phyloP scores from a whole-genome alignment of 1,139 yeast genomes.

The Candida sanyaensis region DNA sequence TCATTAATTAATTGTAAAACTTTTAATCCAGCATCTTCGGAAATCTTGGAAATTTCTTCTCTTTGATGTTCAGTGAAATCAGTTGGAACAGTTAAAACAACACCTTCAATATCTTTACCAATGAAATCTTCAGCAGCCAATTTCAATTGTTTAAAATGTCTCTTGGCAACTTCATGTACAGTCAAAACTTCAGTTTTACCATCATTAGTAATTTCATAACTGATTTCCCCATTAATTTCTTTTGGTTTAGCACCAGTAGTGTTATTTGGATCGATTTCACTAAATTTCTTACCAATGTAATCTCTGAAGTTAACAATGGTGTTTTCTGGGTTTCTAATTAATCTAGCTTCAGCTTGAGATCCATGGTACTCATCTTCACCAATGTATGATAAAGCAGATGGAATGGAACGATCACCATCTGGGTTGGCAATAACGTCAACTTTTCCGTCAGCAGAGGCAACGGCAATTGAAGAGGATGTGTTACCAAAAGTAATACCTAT shows the following conservation, averaged over 20 bases:
- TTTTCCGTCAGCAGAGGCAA: constrained; percentile 82
- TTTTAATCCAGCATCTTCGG: constrained; percentile 72
- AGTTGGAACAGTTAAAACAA: constrained; percentile 89
- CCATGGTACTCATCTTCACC: constrained; percentile 98
- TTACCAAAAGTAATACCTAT: constrained; percentile 97
- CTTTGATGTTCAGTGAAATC: constrained; percentile 79
- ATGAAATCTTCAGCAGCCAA: constrained; percentile 91
- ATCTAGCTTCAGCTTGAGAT: constrained; percentile 90
- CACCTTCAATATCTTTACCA: constrained; percentile 80
- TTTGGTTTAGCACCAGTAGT: constrained; percentile 73
- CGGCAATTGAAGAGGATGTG: constrained; percentile 93
- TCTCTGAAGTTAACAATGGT: constrained; percentile 94
- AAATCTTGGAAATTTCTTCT: constrained; percentile 59
- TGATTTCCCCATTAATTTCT: constrained; percentile 63
- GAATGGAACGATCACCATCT: constrained; percentile 97
- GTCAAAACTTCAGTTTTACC: constrained; percentile 51
- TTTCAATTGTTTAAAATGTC: constrained; percentile 83
- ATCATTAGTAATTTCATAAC: constrained; percentile 59
- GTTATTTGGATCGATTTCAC: constrained; percentile 64
- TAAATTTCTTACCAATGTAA: constrained; percentile 75
- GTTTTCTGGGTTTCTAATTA: constrained; percentile 85
- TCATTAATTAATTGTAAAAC: constrained; percentile 89
- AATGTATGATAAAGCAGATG: constrained; percentile 88
- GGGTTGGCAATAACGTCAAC: constrained; percentile 98
- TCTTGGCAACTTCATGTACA: constrained; percentile 75